Percentiles rank a stretch among this genome's conserved stretches.
These are phyloP conservation scores for Ocimum tenuiflorum DNA, from an alignment of 257 asterid genomes.

Conservation along the genomic window DNA sequence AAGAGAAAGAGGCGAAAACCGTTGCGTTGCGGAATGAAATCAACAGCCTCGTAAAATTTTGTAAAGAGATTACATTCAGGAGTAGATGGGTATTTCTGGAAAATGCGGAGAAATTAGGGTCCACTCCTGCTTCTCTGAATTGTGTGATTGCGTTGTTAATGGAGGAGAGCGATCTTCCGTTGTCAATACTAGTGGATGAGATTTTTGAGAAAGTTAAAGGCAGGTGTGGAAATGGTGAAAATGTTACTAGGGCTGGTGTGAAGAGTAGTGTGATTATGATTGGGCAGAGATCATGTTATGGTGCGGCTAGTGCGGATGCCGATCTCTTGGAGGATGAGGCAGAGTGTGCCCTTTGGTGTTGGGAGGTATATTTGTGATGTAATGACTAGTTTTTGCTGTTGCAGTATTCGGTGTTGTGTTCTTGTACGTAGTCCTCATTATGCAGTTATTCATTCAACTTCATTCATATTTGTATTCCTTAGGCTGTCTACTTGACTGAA, in stretches of 20 bases:
- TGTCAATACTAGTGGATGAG: slow-evolving; percentile 60
- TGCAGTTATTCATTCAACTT: not conserved
- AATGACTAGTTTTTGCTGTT: not conserved
- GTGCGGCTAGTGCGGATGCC: slow-evolving; percentile 49
- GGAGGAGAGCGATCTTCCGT: slow-evolving; percentile 70
- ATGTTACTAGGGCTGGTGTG: slow-evolving; percentile 48
- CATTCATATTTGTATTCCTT: not conserved
- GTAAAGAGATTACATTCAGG: slow-evolving; percentile 25
- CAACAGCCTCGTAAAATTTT: slow-evolving; percentile 34
- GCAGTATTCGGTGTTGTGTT: not conserved
- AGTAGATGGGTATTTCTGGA: slow-evolving; percentile 26
- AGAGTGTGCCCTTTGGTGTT: slow-evolving; percentile 70
- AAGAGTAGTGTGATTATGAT: slow-evolving; percentile 54
- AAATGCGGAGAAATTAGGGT: slow-evolving; percentile 24
- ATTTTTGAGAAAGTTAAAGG: slow-evolving; percentile 45
- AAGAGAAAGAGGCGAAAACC: slow-evolving; percentile 43
- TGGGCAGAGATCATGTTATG: slow-evolving; percentile 73
- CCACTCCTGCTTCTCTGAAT: slow-evolving; percentile 23
- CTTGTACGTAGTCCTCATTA: too few species aligned
- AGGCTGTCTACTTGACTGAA: not conserved
- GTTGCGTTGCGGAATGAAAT: slow-evolving; percentile 36
- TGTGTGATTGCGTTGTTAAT: slow-evolving; percentile 48
- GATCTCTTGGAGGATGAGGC: slow-evolving; percentile 75
- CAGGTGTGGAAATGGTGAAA: slow-evolving; percentile 32
- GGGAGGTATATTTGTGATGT: slow-evolving; percentile 58